Conservation (phyloP, 495 filamentous ascomycete species). For the Cudoniella acicularis region DNA sequence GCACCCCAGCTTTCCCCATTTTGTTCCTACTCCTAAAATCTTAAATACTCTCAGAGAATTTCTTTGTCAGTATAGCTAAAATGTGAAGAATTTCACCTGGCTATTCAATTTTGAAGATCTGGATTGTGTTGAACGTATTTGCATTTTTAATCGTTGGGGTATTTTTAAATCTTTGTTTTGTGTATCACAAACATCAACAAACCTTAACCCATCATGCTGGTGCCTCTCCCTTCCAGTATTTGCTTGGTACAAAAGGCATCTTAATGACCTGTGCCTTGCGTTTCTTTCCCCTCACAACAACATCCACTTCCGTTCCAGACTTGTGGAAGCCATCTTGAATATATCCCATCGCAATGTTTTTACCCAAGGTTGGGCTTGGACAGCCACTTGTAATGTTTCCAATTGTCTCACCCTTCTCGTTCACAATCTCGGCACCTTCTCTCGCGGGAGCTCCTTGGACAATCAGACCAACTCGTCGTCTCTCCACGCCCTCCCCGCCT, state of each 20-base stretch:
- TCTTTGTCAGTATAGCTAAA: too few relatives aligned
- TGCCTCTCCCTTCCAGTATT: slow-evolving; percentile 57
- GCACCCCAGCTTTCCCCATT: too few relatives aligned
- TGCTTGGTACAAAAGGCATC: slow-evolving; percentile 90
- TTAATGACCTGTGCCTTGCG: slow-evolving; percentile 77
- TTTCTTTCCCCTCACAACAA: slow-evolving; percentile 76
- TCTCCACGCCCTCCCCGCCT: slow-evolving; percentile 59
- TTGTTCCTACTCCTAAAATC: too few relatives aligned
- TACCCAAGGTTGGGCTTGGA: slow-evolving; percentile 77
- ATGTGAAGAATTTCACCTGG: too few relatives aligned
- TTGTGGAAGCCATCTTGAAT: slow-evolving; percentile 79
- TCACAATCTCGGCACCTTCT: slow-evolving; percentile 79
- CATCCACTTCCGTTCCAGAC: slow-evolving; percentile 76
- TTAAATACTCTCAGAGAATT: too few relatives aligned
- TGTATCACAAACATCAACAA: neutral
- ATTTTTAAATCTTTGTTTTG: neutral
- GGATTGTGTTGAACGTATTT: neutral
- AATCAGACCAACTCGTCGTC: slow-evolving; percentile 75
- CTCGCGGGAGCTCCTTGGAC: slow-evolving; percentile 86
- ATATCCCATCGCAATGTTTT: slow-evolving; percentile 97
- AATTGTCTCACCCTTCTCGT: slow-evolving; percentile 53
- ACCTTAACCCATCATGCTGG: neutral
- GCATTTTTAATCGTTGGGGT: neutral
- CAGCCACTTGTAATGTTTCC: slow-evolving; percentile 80
- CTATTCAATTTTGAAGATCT: too few relatives aligned